Evolutionary conservation across 1,284 basidiomycete species (phyloP).

Genomic region (Leccinum subfulvum): DNA sequence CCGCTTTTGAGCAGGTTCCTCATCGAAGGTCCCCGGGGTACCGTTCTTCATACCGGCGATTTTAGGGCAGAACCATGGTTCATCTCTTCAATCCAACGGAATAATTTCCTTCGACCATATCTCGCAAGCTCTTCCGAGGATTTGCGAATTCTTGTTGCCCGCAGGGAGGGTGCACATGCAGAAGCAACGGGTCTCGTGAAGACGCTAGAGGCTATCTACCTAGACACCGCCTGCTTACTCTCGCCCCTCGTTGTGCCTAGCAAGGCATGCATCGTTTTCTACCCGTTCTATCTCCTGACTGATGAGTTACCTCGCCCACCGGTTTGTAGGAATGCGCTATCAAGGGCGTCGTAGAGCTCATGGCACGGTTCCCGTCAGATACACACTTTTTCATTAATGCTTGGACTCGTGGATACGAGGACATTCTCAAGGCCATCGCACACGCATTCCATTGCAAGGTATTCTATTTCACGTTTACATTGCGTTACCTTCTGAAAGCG

Average conservation of each 20-base stretch:
- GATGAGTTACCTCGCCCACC: background rate
- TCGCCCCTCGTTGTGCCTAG: slow-evolving; percentile 63
- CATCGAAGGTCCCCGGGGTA: slow-evolving; percentile 69
- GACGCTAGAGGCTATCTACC: slow-evolving; percentile 77
- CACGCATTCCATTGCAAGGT: slow-evolving; percentile 64
- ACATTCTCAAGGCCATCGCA: slow-evolving; percentile 74
- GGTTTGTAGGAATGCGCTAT: slow-evolving; percentile 60
- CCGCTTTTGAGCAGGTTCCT: slow-evolving; percentile 66
- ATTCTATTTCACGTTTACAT: background rate
- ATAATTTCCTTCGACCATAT: slow-evolving; percentile 73
- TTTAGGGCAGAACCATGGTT: slow-evolving; percentile 84
- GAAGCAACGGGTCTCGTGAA: slow-evolving; percentile 29
- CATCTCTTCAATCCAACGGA: slow-evolving; percentile 62
- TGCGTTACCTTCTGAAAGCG: background rate
- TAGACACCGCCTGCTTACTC: slow-evolving; percentile 79
- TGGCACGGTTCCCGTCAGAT: slow-evolving; percentile 62
- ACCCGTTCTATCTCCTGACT: background rate
- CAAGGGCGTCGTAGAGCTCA: slow-evolving; percentile 63
- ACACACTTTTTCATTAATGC: slow-evolving; percentile 85
- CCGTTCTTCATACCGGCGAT: slow-evolving; percentile 91
- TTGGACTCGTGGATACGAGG: slow-evolving; percentile 95
- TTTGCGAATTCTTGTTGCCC: slow-evolving; percentile 28
- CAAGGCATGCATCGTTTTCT: slow-evolving; percentile 51
- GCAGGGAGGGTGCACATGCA: slow-evolving; percentile 24
- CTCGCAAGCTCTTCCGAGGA: slow-evolving; percentile 39